These are phyloP conservation scores for Fusarium palustre DNA, from an alignment of 2,329 filamentous ascomycete genomes.

Conservation along the genomic window DNA sequence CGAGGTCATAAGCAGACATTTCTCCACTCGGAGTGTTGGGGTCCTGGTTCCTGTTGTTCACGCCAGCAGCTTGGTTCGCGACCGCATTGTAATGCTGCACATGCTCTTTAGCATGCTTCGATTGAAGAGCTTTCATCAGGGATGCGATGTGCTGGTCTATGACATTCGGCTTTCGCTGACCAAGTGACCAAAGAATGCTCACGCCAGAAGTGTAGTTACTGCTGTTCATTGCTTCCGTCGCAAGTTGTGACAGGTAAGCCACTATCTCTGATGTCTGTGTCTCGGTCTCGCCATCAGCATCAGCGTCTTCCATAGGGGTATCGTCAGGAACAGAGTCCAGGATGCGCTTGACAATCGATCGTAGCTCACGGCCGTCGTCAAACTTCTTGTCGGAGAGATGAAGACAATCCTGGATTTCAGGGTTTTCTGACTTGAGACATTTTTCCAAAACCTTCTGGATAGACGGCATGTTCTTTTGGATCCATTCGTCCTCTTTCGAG, in stretches of 20 bases:
- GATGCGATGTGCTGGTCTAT: slow-evolving; percentile 90
- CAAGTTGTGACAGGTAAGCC: slow-evolving; percentile 83
- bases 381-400: slow-evolving; percentile 78
- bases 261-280: slow-evolving; percentile 88
- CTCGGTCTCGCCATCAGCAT: slow-evolving; percentile 87
- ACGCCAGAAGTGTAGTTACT: slow-evolving; percentile 87
- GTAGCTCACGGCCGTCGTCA: slow-evolving; percentile 76
- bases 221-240: slow-evolving; percentile 86
- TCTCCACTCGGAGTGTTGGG: slow-evolving; percentile 65
- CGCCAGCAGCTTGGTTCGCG: slow-evolving; percentile 61
- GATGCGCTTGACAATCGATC: slow-evolving; percentile 82
- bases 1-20: slow-evolving; percentile 80
- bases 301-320: slow-evolving; percentile 75
- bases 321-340: slow-evolving; percentile 89
- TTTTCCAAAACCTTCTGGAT: slow-evolving; percentile 93
- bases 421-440: slow-evolving; percentile 85
- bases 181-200: slow-evolving; percentile 93
- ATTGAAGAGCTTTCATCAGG: slow-evolving; percentile 93
- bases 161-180: slow-evolving; percentile 83
- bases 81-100: slow-evolving; percentile 78
- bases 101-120: slow-evolving; percentile 93
- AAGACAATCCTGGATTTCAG: slow-evolving; percentile 93
- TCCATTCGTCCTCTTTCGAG: slow-evolving; percentile 90
- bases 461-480: slow-evolving; percentile 78
- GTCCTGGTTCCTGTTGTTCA: slow-evolving; percentile 62